Percentiles rank a stretch among this genome's conserved stretches.
phyloP scores from a whole-genome alignment of 2,329 filamentous ascomycete genomes.

The Fusarium sp. region DNA sequence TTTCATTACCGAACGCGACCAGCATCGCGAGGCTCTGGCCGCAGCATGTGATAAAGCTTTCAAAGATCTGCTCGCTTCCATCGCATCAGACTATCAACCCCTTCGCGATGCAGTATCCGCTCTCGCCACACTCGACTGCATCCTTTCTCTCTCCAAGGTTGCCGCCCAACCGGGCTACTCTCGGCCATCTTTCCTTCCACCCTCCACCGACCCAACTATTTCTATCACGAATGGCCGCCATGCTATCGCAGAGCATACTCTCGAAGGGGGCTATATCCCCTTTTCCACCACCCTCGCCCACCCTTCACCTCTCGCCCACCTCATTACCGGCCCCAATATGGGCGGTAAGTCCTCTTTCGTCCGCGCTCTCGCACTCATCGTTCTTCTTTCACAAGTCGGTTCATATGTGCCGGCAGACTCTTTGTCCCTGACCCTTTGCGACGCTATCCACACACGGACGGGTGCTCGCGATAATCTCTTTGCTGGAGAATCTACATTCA shows the following conservation, averaged over 20 bases:
- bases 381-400: constrained; percentile 94
- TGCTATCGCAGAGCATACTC: constrained; percentile 93
- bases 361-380: constrained; percentile 88
- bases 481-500: constrained; percentile 94
- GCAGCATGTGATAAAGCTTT: constrained; percentile 92
- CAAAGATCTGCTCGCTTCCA: constrained; percentile 74
- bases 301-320: constrained; percentile 75
- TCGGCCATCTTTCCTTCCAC: constrained; percentile 75
- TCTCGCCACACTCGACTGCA: constrained; percentile 88
- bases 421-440: constrained; percentile 82
- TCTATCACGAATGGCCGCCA: constrained; percentile 77
- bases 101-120: constrained; percentile 90
- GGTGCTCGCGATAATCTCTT: constrained; percentile 97
- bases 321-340: constrained; percentile 98
- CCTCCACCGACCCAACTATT: constrained; percentile 74
- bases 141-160: constrained; percentile 86
- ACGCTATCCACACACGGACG: constrained; percentile 95
- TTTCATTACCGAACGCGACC: constrained; percentile 87
- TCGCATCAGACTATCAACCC: constrained; percentile 86
- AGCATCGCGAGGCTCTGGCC: constrained; percentile 92
- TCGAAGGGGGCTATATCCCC: constrained; percentile 89
- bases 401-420: constrained; percentile 88
- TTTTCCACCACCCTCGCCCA: constrained; percentile 83
- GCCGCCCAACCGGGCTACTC: constrained; percentile 89
- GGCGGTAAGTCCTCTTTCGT: constrained; percentile 99